A percentile compares a stretch with the other conserved stretches of the same genome.
phyloP scores from a whole-genome alignment of 1,284 basidiomycete genomes.

The Spongispora temasekensis region DNA sequence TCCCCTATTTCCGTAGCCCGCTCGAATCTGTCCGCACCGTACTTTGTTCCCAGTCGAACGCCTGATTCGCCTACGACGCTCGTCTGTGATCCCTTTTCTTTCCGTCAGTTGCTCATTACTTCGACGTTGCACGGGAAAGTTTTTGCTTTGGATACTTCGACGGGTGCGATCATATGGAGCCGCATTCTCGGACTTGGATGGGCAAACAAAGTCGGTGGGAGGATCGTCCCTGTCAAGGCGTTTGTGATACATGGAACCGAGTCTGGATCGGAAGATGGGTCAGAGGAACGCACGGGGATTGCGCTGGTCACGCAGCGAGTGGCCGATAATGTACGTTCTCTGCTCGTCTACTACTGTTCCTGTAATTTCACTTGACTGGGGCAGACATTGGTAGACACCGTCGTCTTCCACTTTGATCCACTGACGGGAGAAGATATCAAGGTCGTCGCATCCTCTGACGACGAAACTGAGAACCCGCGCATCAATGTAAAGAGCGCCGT shows the following conservation, averaged over 20 bases:
- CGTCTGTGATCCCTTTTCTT: slow-evolving; percentile 81
- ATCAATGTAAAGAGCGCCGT: slow-evolving; percentile 8
- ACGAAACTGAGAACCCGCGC: not conserved
- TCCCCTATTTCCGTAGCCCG: slow-evolving; percentile 37
- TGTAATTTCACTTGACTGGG: slow-evolving; percentile 12
- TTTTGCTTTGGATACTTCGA: slow-evolving; percentile 81
- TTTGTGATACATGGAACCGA: slow-evolving; percentile 22
- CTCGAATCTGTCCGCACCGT: slow-evolving; percentile 4
- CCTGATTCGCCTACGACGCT: slow-evolving; percentile 41
- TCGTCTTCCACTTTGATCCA: slow-evolving; percentile 79
- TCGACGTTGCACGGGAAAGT: slow-evolving; percentile 77
- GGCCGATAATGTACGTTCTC: slow-evolving; percentile 56
- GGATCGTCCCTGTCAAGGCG: slow-evolving; percentile 57
- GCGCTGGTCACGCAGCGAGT: slow-evolving; percentile 61
- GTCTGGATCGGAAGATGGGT: not conserved
- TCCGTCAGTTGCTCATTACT: slow-evolving; percentile 81
- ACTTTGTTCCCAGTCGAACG: slow-evolving; percentile 15
- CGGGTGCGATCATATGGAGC: slow-evolving; percentile 77
- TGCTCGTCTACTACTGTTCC: not conserved
- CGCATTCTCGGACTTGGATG: slow-evolving; percentile 67
- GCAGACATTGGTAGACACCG: slow-evolving; percentile 58
- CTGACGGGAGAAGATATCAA: slow-evolving; percentile 67
- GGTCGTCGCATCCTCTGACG: slow-evolving; percentile 17
- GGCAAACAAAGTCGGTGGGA: slow-evolving; percentile 56
- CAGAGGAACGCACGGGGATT: slow-evolving; percentile 41